These are phyloP conservation scores for Calonectria pseudoreteaudii DNA, from an alignment of 2,329 filamentous ascomycete genomes.

Conservation along the genomic window DNA sequence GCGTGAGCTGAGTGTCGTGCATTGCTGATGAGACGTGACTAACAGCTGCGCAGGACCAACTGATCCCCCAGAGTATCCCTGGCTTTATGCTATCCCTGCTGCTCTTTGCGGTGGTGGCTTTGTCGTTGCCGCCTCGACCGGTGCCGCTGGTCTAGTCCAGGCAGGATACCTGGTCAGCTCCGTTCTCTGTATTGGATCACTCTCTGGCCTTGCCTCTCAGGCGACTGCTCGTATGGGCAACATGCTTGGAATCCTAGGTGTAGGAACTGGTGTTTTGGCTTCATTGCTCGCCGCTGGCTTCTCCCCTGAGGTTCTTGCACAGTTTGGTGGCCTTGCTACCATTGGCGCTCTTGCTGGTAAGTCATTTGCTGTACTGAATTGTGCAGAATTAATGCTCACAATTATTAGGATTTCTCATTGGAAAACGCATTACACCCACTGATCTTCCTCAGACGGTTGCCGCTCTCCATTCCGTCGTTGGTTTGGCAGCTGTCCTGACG, in stretches of 20 bases:
- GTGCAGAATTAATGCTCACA: conserved; percentile 11
- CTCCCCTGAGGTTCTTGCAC: conserved; percentile 79
- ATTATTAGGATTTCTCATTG: conserved; percentile 74
- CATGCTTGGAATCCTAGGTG: conserved; percentile 86
- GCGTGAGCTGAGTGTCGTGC: conserved; percentile 55
- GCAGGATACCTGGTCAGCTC: conserved; percentile 90
- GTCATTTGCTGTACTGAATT: neutral
- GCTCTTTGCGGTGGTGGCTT: conserved; percentile 84
- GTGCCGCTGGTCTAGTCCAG: conserved; percentile 85
- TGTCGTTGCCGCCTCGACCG: conserved; percentile 82
- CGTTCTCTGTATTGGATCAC: conserved; percentile 84
- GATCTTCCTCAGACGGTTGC: conserved; percentile 91
- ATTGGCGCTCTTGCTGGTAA: conserved; percentile 74
- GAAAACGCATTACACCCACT: conserved; percentile 87
- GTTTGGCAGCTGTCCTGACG: conserved; percentile 87
- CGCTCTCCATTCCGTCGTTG: conserved; percentile 89
- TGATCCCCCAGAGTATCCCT: conserved; percentile 89
- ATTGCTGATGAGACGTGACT: conserved; percentile 12
- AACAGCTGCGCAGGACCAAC: conserved; percentile 68
- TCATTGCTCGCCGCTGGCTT: conserved; percentile 87
- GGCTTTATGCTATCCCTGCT: conserved; percentile 85
- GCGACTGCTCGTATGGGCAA: conserved; percentile 87
- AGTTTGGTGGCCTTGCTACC: conserved; percentile 82
- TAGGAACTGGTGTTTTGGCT: conserved; percentile 84
- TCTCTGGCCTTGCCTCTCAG: conserved; percentile 86